Evolutionary conservation across 768 basidiomycete genomes (phyloP).

Genomic region (Phallus indusiatus): DNA sequence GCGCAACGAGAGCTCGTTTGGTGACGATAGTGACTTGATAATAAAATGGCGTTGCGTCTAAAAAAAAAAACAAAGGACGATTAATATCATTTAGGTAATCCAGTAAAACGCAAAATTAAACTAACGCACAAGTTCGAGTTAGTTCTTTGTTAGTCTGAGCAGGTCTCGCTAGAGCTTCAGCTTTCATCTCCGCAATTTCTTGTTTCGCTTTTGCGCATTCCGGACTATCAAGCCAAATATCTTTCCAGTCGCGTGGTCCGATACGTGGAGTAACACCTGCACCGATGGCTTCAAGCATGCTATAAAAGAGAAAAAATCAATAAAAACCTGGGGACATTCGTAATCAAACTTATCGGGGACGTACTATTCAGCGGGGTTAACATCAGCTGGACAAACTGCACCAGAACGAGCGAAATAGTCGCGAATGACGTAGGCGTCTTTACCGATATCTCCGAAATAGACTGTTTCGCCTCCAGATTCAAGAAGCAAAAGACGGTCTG

Average conservation of each 20-base stretch:
- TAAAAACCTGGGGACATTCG: neutral
- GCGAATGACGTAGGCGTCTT: slow-evolving; percentile 55
- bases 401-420: slow-evolving; percentile 73
- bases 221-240: slow-evolving; percentile 70
- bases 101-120: no score
- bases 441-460: slow-evolving; percentile 88
- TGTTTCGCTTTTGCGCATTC: slow-evolving; percentile 35
- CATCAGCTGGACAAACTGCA: slow-evolving; percentile 61
- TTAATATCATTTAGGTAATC: neutral
- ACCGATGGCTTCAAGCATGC: slow-evolving; percentile 78
- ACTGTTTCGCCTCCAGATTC: slow-evolving; percentile 82
- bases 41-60: slow-evolving; percentile 67
- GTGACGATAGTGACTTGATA: slow-evolving; percentile 67
- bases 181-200: slow-evolving; percentile 36
- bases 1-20: slow-evolving; percentile 52
- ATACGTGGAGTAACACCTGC: slow-evolving; percentile 66
- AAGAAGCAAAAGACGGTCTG: slow-evolving; percentile 31
- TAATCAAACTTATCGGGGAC: slow-evolving; percentile 20
- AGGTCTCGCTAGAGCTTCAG: slow-evolving; percentile 34
- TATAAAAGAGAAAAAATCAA: neutral
- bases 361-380: slow-evolving; percentile 65
- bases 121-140: slow-evolving; percentile 35
- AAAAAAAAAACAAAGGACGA: neutral
- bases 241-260: slow-evolving; percentile 77
- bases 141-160: slow-evolving; percentile 30